Evolutionary conservation across 139 green algal genomes (phyloP), one percentile per base, ranked within the genome.

Genomic region (Picochlorum sp.): DNA sequence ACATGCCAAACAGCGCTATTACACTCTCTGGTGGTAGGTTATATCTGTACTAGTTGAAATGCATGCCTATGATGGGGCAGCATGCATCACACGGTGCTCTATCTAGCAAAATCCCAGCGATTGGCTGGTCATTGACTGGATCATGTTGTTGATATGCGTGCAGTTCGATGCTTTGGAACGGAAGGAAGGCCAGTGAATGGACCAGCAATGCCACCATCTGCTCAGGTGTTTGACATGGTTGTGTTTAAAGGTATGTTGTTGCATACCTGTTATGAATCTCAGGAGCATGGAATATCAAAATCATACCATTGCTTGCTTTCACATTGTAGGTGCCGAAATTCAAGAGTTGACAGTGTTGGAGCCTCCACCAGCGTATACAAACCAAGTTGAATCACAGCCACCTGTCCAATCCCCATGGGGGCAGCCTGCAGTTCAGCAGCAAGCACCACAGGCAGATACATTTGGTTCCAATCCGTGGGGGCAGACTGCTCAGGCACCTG

Each of bases 221-320:
- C 84, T 58, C 83, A 96, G 59, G 76, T 95, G 6, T 97, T 95
- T 44, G 87, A 96, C 41, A 90, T 87, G 68, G 95, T 97, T 65
- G 85, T 95, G 41, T 97, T 97, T 72, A 84, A 86, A 68, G 92
- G 86, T 89, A 57, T 55, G 16, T 30, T 30, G 28, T 30, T 30
- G 28, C 28, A 30, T 30, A 30, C 28, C 28, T 30, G 28, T 30
- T 0, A 30, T 28, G 2, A 28, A 4, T 30, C 28, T 30, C n/a
- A n/a, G n/a, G n/a, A n/a, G n/a, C n/a, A n/a, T n/a, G n/a, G n/a
- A n/a, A 28, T 28, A 28, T 28, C 24, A 28, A 28, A 28, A 28
- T 30, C 28, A 30, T 30, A 30, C 4, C n/a, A 23, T 44, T 61
- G 30, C 34, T 45, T 50, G 18, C 24, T 28, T 28, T 67, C 2